phyloP scores from a whole-genome alignment of 2,329 filamentous ascomycete species.

The Chrysoporthe cubensis region DNA sequence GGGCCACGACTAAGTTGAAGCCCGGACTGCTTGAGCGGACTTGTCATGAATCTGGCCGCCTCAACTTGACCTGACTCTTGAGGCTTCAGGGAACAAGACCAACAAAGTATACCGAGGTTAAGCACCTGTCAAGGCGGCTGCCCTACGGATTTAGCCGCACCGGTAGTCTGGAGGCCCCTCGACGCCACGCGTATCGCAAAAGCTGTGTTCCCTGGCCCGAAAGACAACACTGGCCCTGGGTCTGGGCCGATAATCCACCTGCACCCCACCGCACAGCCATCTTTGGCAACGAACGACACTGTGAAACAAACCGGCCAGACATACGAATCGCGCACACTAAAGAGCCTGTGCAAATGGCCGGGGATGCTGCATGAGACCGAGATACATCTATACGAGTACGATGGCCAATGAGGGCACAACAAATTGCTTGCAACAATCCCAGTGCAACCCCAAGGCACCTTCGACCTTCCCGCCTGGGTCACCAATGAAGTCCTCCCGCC shows the following conservation, averaged over 20 bases:
- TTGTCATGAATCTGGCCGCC: background rate
- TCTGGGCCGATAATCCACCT: background rate
- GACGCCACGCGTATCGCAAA: too few relatives aligned
- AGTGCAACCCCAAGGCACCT: background rate
- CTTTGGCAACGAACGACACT: background rate
- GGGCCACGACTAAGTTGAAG: background rate
- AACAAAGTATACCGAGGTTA: too few relatives aligned
- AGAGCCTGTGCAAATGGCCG: background rate
- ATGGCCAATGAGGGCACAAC: background rate
- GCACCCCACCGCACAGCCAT: background rate
- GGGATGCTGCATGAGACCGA: slow-evolving; percentile 1
- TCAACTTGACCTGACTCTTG: too few relatives aligned
- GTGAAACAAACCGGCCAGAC: background rate
- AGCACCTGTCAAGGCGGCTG: too few relatives aligned
- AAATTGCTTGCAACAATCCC: background rate
- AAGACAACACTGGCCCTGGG: too few relatives aligned
- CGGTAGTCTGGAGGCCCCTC: too few relatives aligned
- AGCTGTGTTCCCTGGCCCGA: too few relatives aligned
- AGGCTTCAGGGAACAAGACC: too few relatives aligned
- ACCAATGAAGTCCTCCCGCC: background rate
- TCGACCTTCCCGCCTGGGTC: background rate
- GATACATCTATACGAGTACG: slow-evolving; percentile 1
- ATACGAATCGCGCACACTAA: background rate
- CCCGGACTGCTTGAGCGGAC: background rate
- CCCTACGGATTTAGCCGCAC: too few relatives aligned